Base-by-base conservation (phyloP, 1,284 basidiomycete genomes). In the Limonomyces culmigenus region DNA sequence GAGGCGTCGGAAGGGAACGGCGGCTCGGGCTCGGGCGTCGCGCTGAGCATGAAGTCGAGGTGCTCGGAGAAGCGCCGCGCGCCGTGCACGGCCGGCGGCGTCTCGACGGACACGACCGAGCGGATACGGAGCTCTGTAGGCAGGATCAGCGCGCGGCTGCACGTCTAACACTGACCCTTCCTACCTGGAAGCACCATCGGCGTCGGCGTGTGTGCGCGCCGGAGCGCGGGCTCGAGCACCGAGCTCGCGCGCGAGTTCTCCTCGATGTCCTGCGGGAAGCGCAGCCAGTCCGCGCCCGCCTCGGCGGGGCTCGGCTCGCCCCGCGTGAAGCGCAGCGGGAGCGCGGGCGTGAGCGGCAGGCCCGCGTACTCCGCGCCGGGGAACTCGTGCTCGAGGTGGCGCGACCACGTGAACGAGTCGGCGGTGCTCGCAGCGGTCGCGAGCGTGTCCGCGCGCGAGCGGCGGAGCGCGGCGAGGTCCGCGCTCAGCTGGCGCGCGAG, bases 401-500 rank as follows among this genome's bases (percentile, higher is more conserved):
- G 23, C 8, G 8, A 8, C 23, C 23, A 27, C n/a, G 23, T 27
- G 23, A 27, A 27, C 8, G 23, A 27, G n/a, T n/a, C n/a, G n/a
- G n/a, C n/a, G n/a, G n/a, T n/a, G n/a, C n/a, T n/a, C n/a, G n/a
- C n/a, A n/a, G n/a, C n/a, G n/a, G n/a, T n/a, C n/a, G 23, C 8
- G 23, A 8, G 8, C 23, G 23, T 27, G 8, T 27, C 23, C 23
- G 23, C 23, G 8, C n/a, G 8, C 8, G 23, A 27, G n/a, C 23
- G 23, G 23, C 23, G 52, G 40, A 52, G 41, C 38, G 59, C 58
- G 38, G 67, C 64, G 31, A 74, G 59, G 47, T 75, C 71, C 39
- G 69, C 64, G 25, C 62, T 71, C 38, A 83, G 52, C 46, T 77
- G 70, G 4, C 73, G 65, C 23, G 72, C 68, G 29, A 80, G 59